Percentiles rank a stretch among this genome's conserved stretches.
phyloP scores from a whole-genome alignment of 2,329 filamentous ascomycete genomes.

The Helminthosporium solani region DNA sequence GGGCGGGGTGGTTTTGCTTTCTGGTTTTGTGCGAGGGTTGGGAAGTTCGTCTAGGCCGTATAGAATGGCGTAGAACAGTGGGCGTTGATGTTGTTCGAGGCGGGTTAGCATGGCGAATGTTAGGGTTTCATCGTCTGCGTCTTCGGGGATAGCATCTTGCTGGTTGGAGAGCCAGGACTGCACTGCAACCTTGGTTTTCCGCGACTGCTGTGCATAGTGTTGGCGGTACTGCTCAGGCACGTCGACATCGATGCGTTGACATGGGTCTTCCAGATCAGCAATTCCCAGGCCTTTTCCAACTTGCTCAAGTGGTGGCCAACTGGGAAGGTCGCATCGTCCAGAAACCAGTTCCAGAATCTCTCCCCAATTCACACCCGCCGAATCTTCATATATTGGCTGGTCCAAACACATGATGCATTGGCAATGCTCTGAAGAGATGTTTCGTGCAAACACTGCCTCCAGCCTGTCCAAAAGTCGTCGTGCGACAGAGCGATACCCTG shows the following conservation, averaged over 20 bases:
- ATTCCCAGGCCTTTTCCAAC: slow-evolving; percentile 60
- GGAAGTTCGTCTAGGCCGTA: slow-evolving; percentile 57
- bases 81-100: slow-evolving; percentile 71
- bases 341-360: slow-evolving; percentile 93
- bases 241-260: slow-evolving; percentile 85
- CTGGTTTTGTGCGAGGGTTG: slow-evolving; percentile 66
- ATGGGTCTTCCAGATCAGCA: slow-evolving; percentile 56
- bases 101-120: slow-evolving; percentile 92
- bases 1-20: slow-evolving; percentile 62
- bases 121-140: slow-evolving; percentile 91
- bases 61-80: slow-evolving; percentile 79
- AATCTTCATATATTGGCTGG: slow-evolving; percentile 45
- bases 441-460: slow-evolving; percentile 90
- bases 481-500: slow-evolving; percentile 92
- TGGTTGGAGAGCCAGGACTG: slow-evolving; percentile 87
- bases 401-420: slow-evolving; percentile 78
- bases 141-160: slow-evolving; percentile 75
- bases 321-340: slow-evolving; percentile 79
- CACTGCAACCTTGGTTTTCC: slow-evolving; percentile 88
- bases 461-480: slow-evolving; percentile 84
- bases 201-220: slow-evolving; percentile 87
- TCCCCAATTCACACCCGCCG: slow-evolving; percentile 81
- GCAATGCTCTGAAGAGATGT: slow-evolving; percentile 85
- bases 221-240: slow-evolving; percentile 91
- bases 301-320: slow-evolving; percentile 80